A percentile compares a stretch with the other conserved stretches of the same genome.
phyloP scores from a whole-genome alignment of 116 monocot species.

The Papilionanthe hybrid region DNA sequence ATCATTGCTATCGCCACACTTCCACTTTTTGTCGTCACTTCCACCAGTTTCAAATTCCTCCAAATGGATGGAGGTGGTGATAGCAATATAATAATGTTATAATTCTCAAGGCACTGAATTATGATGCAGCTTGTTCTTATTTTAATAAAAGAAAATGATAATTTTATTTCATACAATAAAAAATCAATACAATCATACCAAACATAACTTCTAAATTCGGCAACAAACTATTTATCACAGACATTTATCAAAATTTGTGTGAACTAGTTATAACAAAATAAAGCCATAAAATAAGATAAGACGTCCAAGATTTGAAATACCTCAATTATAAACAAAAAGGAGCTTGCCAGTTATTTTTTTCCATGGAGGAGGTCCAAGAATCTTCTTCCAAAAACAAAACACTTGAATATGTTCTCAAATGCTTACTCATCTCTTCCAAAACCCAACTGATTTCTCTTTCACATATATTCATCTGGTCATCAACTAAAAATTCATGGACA shows the following conservation, averaged over 20 bases:
- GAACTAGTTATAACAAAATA: background rate
- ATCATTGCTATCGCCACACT: background rate
- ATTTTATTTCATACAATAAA: background rate
- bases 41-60: background rate
- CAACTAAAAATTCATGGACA: slow-evolving; percentile 43
- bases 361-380: background rate
- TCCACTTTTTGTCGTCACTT: background rate
- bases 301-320: background rate
- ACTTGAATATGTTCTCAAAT: slow-evolving; percentile 9
- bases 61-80: background rate
- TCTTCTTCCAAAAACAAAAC: background rate
- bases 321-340: background rate
- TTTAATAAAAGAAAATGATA: background rate
- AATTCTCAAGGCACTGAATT: background rate
- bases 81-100: too few relatives aligned
- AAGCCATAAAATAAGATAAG: background rate
- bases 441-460: slow-evolving; percentile 16
- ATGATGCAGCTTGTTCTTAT: background rate
- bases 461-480: slow-evolving; percentile 17
- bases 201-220: background rate
- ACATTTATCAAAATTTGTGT: background rate
- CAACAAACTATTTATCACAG: background rate
- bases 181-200: background rate
- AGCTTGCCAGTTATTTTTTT: background rate
- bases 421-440: slow-evolving; percentile 27